A percentile compares a stretch with the other conserved stretches of the same genome.
phyloP scores from a whole-genome alignment of 345 rosid species.

The Salix arbutifolia region DNA sequence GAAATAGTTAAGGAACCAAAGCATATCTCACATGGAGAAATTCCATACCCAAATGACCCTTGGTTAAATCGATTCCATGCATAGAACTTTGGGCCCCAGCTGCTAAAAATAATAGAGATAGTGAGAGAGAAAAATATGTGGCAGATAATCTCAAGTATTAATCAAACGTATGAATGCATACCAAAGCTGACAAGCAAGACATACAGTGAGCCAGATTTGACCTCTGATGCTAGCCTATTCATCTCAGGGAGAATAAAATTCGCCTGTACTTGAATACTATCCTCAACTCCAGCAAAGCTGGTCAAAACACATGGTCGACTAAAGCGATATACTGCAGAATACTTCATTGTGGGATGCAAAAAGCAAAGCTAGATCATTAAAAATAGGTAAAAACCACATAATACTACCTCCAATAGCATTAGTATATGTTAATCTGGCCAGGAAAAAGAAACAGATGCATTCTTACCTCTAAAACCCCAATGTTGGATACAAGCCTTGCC shows the following conservation, averaged over 20 bases:
- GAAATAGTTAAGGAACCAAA: slow-evolving; percentile 11
- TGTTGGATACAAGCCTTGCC: slow-evolving; percentile 69
- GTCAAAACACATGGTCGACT: slow-evolving; percentile 75
- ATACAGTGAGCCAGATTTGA: slow-evolving; percentile 71
- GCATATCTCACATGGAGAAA: slow-evolving; percentile 30
- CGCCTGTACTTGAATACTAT: slow-evolving; percentile 62
- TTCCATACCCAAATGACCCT: slow-evolving; percentile 51
- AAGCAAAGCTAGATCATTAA: slow-evolving; percentile 25
- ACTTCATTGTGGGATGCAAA: slow-evolving; percentile 49
- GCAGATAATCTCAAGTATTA: slow-evolving; percentile 5
- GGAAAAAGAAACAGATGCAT: not conserved
- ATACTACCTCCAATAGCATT: not conserved
- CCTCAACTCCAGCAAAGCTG: slow-evolving; percentile 65
- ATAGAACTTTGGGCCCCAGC: slow-evolving; percentile 68
- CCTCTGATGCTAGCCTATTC: slow-evolving; percentile 68
- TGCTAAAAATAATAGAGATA: slow-evolving; percentile 22
- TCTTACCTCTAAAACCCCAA: slow-evolving; percentile 58
- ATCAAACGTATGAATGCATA: slow-evolving; percentile 24
- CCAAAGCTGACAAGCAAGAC: slow-evolving; percentile 87
- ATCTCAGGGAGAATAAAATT: slow-evolving; percentile 81
- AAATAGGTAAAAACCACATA: slow-evolving; percentile 6
- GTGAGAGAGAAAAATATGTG: not conserved
- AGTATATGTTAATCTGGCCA: not conserved
- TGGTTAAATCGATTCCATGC: slow-evolving; percentile 56
- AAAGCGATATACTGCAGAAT: slow-evolving; percentile 84